Evolutionary conservation across 352 stramenopile species (phyloP), one percentile per base, ranked within the genome.

Genomic region (Phytophthora rubi): DNA sequence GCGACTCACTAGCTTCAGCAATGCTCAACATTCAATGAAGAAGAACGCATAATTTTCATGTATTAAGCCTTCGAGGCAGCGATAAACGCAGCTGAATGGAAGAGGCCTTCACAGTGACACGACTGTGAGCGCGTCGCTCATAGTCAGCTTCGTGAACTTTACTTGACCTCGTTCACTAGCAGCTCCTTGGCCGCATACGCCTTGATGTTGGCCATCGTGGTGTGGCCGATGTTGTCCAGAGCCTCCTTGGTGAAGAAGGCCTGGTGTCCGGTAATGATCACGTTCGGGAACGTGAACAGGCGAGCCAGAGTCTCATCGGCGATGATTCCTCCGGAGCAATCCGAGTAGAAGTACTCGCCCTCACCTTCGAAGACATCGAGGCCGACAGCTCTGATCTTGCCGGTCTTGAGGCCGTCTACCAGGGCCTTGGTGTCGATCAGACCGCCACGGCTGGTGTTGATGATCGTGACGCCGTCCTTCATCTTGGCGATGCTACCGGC

Each of bases 381-480:
- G 18, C 91, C 93, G 2, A 86, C 82, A 1, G 76, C 65, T 12
- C 78, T 73, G 53, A 98, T 89, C 55, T 94, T 87, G 47, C 82
- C 77, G n/a, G 73, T 78, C 70, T 95, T 86, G 48, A 98, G 80
- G 10, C 85, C 89, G 30, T 88, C 68, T 15, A 97, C 80, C 2
- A 98, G 71, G 1, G 88, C 86, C 8, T 79, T 79, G 28, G 87
- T 97, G 72, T 97, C 86, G 42, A 97, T 85, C n/a, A 97, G 66
- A 32, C 85, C 90, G 48, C 93, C 91, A 56, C 91, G 90, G n/a
- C 83, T 91, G 6, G 90, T 96, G 75, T 98, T 98, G 77, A 98
- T 97, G 53, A 98, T 78, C 58, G 91, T 81, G 0, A 97, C 88
- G 21, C 84, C 79, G 32, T 92, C 62, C 79, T 97, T 97, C 75